Base-by-base conservation (phyloP, 2,329 filamentous ascomycete species). In the Sordariomycetes sp. region DNA sequence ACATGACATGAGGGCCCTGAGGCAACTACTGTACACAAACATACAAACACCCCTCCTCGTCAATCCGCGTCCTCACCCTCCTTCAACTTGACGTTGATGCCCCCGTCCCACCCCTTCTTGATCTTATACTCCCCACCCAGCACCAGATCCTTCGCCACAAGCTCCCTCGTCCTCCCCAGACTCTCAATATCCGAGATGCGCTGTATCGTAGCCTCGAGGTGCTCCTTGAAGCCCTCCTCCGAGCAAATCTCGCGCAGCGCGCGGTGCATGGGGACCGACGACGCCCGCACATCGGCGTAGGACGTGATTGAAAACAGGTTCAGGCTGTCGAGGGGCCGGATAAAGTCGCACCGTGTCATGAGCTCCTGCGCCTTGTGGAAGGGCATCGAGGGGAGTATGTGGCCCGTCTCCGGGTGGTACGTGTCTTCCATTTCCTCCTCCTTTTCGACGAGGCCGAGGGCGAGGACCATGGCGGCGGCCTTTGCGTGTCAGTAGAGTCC, bases 251-350 rank as follows among this genome's bases (percentile, higher is more conserved):
- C 83, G 58, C 84, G 80, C 71, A 99, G 95, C 0, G 94, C 94
- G 54, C 84, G 84, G 70, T 95, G 90, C 94, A 99, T 99, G 1
- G 94, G 94, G 28, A 99, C 92, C 1, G 86, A 92, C 69, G 95
- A 92, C 1, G 94, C 94, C 53, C 94, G 84, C 8, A 99, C 94
- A 68, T 87, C 86, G 17, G 91, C 90, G 48, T 81, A 79, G 59
- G 85, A 89, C 60, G 95, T 92, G 65, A 99, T 97, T 61, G 89
- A 94, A 72, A 97, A 96, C 59, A 99, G 82, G 67, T 97, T 97
- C 60, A 94, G 81, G 62, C 94, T 89, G 72, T 99, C 94, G 67
- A 97, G 91, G 60, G 84, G 79, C 62, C 94, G 85, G 65, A 97
- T 91, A 68, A 97, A 99, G 70, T 99, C 94, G 59, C 90, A 86